Evolutionary conservation across 345 rosid genomes (phyloP).

Genomic region (Aquilaria sinensis): DNA sequence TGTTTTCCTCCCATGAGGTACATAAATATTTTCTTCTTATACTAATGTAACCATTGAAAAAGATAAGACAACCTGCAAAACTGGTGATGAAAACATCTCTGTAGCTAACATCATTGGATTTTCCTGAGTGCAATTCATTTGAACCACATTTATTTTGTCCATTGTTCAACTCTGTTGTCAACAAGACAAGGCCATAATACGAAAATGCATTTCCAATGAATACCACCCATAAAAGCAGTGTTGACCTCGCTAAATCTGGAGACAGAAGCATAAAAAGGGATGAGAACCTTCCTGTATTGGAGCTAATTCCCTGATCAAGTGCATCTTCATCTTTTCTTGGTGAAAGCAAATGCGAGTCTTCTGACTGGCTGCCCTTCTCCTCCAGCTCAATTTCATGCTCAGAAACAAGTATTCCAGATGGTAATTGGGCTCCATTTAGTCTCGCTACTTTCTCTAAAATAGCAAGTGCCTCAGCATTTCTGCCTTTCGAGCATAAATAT

Average conservation of each 20-base stretch:
- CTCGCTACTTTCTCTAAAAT: conserved; percentile 62
- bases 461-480: conserved; percentile 48
- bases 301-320: conserved; percentile 24
- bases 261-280: conserved; percentile 59
- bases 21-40: background rate
- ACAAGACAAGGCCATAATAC: conserved; percentile 83
- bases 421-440: conserved; percentile 48
- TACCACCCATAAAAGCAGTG: conserved; percentile 75
- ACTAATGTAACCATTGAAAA: conserved; percentile 1
- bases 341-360: conserved; percentile 36
- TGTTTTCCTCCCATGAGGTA: background rate
- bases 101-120: conserved; percentile 47
- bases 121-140: conserved; percentile 15
- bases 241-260: conserved; percentile 52
- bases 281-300: conserved; percentile 33
- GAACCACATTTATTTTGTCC: conserved; percentile 38
- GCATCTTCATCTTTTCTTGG: conserved; percentile 17
- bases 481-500: conserved; percentile 67
- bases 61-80: conserved; percentile 55
- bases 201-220: conserved; percentile 90
- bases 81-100: conserved; percentile 71
- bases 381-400: conserved; percentile 46
- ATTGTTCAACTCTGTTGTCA: conserved; percentile 78
- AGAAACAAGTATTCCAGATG: conserved; percentile 60
- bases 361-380: conserved; percentile 24